Evolutionary conservation across 164 flowering plant genomes (phyloP), one percentile per base, ranked within the genome.

Genomic region (Taxillus chinensis): DNA sequence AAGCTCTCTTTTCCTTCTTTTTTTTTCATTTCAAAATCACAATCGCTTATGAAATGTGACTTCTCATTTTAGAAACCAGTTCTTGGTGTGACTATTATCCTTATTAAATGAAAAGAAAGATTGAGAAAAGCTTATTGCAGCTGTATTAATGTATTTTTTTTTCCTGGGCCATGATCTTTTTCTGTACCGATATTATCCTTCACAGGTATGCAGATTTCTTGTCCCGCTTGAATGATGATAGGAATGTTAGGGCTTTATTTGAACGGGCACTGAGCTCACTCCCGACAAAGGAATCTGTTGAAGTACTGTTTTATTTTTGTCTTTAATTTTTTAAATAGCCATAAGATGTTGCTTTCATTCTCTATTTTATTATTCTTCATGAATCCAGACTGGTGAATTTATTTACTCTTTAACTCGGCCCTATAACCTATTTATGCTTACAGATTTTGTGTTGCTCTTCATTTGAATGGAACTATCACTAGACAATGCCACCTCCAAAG

Each of bases 151-250:
- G 59, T 1, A 42, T 37, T 51, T 55, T 12, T 66, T 7, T 52
- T 7, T 12, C 15, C 4, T 27, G 45, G 14, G 12, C 50, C 41
- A 11, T 57, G 11, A 13, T 5, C 27, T 57, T 42, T 40, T 51
- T 5, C 39, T 17, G 14, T 67, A 51, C 64, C 53, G 45, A 55
- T 62, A 55, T 54, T 17, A 3, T 43, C 40, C 16, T 48, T 61
- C 67, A 42, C 87, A 92, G 96, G 60, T 90, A 90, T 81, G 93
- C 95, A 71, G 98, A 90, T 72, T 92, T 92, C 67, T 82, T 92
- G 76, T 82, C 80, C 49, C 93, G 93, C 38, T 76, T 92, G 74
- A 92, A 90, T 79, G 98, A 92, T 81, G 96, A 92, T 69, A 80
- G 91, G 71, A 92, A 92, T 70, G 84, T 88, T 27, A 80, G 96